Evolutionary conservation across 2,329 filamentous ascomycete genomes (phyloP).

Genomic region (Talaromyces sp.): DNA sequence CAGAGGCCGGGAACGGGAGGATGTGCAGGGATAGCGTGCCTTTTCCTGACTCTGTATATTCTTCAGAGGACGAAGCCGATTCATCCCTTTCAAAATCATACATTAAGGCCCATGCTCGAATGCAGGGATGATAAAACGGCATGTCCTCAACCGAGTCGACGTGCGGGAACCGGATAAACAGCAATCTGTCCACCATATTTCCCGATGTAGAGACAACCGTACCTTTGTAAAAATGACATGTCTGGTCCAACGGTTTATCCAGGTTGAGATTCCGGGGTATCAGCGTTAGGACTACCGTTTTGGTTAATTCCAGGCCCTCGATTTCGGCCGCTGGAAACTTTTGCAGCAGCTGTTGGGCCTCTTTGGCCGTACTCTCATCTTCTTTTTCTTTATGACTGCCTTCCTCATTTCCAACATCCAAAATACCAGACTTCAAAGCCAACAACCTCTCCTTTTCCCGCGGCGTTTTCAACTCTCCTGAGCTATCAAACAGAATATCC

Average conservation of each 20-base stretch:
- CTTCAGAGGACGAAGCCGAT: neutral
- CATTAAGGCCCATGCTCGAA: slow-evolving; percentile 68
- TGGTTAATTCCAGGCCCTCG: slow-evolving; percentile 41
- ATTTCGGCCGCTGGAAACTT: slow-evolving; percentile 15
- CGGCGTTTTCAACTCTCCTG: slow-evolving; percentile 28
- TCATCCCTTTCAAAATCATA: slow-evolving; percentile 45
- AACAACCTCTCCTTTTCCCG: slow-evolving; percentile 24
- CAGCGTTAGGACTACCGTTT: slow-evolving; percentile 67
- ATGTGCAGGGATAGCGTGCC: slow-evolving; percentile 49
- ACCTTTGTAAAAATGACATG: slow-evolving; percentile 63
- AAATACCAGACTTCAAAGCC: neutral
- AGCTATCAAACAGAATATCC: slow-evolving; percentile 55
- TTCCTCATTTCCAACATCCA: neutral
- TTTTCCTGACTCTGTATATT: slow-evolving; percentile 9
- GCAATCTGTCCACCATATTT: slow-evolving; percentile 31
- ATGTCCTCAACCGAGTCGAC: slow-evolving; percentile 55
- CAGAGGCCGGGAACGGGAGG: slow-evolving; percentile 36
- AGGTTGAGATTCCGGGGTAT: slow-evolving; percentile 76
- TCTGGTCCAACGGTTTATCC: slow-evolving; percentile 73
- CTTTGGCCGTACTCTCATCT: neutral
- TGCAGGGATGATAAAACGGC: slow-evolving; percentile 83
- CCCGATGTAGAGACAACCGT: neutral
- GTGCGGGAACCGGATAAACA: slow-evolving; percentile 78
- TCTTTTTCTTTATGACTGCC: neutral
- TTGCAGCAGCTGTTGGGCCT: neutral